Base-by-base conservation (phyloP, 805 yeast genomes). In the Saturnispora silvae region DNA sequence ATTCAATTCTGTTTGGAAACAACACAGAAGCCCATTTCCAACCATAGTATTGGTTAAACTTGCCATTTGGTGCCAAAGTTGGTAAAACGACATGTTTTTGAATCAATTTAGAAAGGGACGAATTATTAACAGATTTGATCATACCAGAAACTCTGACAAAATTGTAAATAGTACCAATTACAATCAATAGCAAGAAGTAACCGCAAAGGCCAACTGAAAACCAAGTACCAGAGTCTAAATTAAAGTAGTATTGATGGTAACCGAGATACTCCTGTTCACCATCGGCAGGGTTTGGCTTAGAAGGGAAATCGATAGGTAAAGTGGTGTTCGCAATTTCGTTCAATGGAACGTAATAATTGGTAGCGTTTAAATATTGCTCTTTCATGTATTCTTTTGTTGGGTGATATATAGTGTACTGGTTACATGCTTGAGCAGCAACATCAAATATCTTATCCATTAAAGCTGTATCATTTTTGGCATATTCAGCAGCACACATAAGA, bases 161-260 rank as follows among this genome's bases (percentile, higher is more conserved):
- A 38, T 64, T 63, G 48, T 43, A 44, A 4, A 49, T 13, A 7
- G 61, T 55, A n/a, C 63, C 59, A 10, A 63, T 28, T 1, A 64
- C 7, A 46, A 68, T 51, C 0, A 67, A 57, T 4, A 59, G 15
- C 15, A 56, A 54, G 61, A 69, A 68, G 47, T 57, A 69, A 7
- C 53, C 50, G 34, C 60, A 42, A 25, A 67, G 45, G 2, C 55
- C 57, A 31, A 54, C 57, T 4, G 65, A 63, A 50, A 55, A 57
- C 45, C 45, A 50, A 1, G 52, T 46, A 22, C 54, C 44, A 28
- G 40, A 52, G 34, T 59, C 63, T 13, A 42, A 29, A 29, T 54
- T 52, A 3, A 24, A 22, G 24, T 47, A 47, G 16, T 38, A 45
- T 3, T 44, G 30, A 3, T 31, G 14, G 26, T 48, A 50, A n/a